These are phyloP conservation scores for Ophiosphaerella korrae DNA, from an alignment of 2,329 filamentous ascomycete genomes.

Conservation along the genomic window DNA sequence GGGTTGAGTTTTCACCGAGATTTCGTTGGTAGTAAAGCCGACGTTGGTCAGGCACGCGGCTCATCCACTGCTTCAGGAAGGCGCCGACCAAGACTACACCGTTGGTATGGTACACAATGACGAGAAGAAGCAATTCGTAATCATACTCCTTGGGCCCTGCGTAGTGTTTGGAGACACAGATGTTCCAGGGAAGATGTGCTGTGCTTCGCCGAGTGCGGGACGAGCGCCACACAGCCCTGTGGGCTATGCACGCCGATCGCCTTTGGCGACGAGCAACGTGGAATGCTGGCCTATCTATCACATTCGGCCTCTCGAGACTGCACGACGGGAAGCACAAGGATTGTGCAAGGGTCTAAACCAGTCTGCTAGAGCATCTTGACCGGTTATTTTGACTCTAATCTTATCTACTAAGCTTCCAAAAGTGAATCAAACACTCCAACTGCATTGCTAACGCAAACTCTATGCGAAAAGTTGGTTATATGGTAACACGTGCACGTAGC, in stretches of 20 bases:
- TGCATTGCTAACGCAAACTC: no score
- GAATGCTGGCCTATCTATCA: no score
- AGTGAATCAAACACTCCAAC: no score
- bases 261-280: background rate
- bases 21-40: slow-evolving; percentile 13
- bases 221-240: slow-evolving; percentile 3
- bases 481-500: no score
- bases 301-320: no score
- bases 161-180: background rate
- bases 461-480: no score
- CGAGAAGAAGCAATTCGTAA: background rate
- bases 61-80: slow-evolving; percentile 4
- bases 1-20: slow-evolving; percentile 34
- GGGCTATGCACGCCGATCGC: slow-evolving; percentile 4
- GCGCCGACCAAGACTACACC: background rate
- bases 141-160: background rate
- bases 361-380: no score
- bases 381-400: no score
- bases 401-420: no score
- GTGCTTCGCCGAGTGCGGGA: slow-evolving; percentile 1
- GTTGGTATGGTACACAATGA: background rate
- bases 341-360: no score
- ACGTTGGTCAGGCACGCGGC: slow-evolving; percentile 20
- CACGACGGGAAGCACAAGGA: no score
- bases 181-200: background rate